phyloP scores from a whole-genome alignment of 768 basidiomycete genomes.

The Paxillus rubicundulus region DNA sequence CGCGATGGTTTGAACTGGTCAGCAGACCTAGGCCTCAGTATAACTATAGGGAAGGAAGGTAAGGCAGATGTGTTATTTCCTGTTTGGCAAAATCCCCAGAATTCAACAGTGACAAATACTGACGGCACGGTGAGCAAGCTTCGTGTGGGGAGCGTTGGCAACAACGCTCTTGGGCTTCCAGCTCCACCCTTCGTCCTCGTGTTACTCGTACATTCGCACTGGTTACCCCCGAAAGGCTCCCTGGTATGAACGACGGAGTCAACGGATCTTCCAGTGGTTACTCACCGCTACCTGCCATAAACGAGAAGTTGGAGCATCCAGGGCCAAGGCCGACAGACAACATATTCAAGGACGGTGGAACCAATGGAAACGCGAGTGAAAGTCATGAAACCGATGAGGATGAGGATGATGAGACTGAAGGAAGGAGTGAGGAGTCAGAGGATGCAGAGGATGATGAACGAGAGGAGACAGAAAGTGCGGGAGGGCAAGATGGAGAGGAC shows the following conservation, averaged over 20 bases:
- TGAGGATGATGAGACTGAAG: slow-evolving; percentile 5
- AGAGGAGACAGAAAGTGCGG: background rate
- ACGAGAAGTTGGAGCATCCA: slow-evolving; percentile 4
- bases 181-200: slow-evolving; percentile 11
- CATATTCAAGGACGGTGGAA: slow-evolving; percentile 4
- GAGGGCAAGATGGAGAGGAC: slow-evolving; percentile 9
- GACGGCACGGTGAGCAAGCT: background rate
- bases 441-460: background rate
- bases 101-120: background rate
- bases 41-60: too few relatives aligned
- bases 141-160: background rate
- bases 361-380: slow-evolving; percentile 18
- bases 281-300: background rate
- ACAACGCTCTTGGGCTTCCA: background rate
- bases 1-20: too few relatives aligned
- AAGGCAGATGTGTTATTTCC: too few relatives aligned
- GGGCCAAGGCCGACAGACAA: background rate
- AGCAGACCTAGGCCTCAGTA: too few relatives aligned
- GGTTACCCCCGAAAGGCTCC: slow-evolving; percentile 10
- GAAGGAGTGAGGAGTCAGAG: slow-evolving; percentile 5
- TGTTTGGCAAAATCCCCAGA: background rate
- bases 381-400: background rate
- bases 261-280: background rate
- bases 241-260: background rate
- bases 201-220: background rate